Conservation (phyloP, 1,284 basidiomycete genomes). For the Leccinum cinnamomeum region DNA sequence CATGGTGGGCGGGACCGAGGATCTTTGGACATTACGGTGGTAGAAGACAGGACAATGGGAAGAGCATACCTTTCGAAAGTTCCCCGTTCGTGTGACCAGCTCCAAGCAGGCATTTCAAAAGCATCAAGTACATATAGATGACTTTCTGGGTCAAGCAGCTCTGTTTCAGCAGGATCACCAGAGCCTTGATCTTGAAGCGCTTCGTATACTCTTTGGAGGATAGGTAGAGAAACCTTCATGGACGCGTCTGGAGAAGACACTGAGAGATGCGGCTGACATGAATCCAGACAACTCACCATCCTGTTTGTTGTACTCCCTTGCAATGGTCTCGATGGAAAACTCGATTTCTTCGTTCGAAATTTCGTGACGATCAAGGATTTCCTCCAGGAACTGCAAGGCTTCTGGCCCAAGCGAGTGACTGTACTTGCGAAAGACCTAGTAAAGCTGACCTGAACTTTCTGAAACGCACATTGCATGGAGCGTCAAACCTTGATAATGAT, state of each 20-base stretch:
- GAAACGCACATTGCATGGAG: not conserved
- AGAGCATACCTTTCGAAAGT: constrained; percentile 76
- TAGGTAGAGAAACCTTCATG: constrained; percentile 75
- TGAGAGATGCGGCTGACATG: constrained; percentile 11
- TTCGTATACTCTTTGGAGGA: constrained; percentile 82
- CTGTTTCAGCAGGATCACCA: constrained; percentile 52
- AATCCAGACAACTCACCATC: constrained; percentile 59
- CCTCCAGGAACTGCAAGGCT: constrained; percentile 65
- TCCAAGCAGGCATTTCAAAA: constrained; percentile 92
- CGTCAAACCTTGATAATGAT: constrained; percentile 62
- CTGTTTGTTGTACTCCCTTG: constrained; percentile 89
- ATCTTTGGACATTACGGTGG: constrained; percentile 30
- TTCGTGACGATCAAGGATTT: constrained; percentile 64
- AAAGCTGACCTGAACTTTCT: not conserved
- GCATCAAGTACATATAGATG: constrained; percentile 88
- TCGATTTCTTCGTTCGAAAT: constrained; percentile 74
- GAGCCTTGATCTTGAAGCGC: constrained; percentile 73
- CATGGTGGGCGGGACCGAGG: constrained; percentile 54
- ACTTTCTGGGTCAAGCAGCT: constrained; percentile 78
- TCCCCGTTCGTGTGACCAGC: constrained; percentile 83
- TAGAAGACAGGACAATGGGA: constrained; percentile 1
- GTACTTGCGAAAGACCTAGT: constrained; percentile 78
- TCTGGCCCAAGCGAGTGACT: constrained; percentile 81
- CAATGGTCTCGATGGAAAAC: constrained; percentile 78
- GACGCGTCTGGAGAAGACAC: constrained; percentile 54